Base-by-base conservation (phyloP, 805 yeast genomes). In the Starmerella stigmatis region DNA sequence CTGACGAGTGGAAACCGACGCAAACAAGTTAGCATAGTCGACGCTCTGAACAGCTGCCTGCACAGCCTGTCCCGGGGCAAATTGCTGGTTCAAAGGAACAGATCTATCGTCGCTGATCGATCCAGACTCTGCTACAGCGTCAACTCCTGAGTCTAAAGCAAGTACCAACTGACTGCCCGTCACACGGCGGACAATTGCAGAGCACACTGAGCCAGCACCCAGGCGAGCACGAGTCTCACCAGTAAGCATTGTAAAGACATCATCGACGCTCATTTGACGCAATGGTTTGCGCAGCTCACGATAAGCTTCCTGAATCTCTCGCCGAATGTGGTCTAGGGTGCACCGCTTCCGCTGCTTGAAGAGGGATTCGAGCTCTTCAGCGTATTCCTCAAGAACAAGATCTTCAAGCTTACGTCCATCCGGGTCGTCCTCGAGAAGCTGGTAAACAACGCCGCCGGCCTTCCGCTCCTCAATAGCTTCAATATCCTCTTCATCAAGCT, bases 401-500 rank as follows among this genome's bases (percentile, higher is more conserved):
- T 86, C 94, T 58, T 88, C 88, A 49, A 89, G 75, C 63, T 84
- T 77, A 42, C 71, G 73, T 16, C 48, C 53, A 29, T 78, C 80
- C 38, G 84, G 83, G 52, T 79, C 85, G 49, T 71, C 75, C n/a
- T 74, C 76, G 60, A 77, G 72, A 47, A 86, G 71, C 60, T 81
- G 79, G 49, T 76, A 76, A 50, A 85, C 81, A 2, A 86, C 83
- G 37, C 88, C 88, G 19, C 59, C 59, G 12, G 43, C 33, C 40
- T 88, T 92, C 49, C 81, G 82, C 50, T 78, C 81, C 59, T 85
- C 88, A 38, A 80, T 63, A 46, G 81, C 88, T 2, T 79, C 81
- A 58, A 84, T 71, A 53, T 86, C 95, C 63, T 89, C 97, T 57
- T 94, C 98, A 57, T 86, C 96, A 52, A 88, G 73, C 61, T 89